phyloP scores from a whole-genome alignment of 208 protist genomes.

The Trypanosomatidae sp. region DNA sequence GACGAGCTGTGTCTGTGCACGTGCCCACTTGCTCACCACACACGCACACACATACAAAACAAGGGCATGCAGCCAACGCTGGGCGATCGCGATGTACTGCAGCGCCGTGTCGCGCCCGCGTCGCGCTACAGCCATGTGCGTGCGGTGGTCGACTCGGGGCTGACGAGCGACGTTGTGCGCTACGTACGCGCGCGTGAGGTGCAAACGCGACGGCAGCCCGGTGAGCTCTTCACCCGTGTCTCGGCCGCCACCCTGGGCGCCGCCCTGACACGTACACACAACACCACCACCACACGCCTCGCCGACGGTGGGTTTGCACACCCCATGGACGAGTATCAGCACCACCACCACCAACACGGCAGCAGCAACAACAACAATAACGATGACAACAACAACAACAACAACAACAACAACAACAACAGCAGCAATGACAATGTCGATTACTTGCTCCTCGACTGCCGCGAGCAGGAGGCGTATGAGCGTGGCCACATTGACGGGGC shows the following conservation, averaged over 20 bases:
- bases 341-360: not conserved
- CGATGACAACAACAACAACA: too few species aligned
- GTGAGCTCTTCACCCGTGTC: conserved; percentile 69
- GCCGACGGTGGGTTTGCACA: conserved; percentile 64
- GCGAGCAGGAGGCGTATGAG: conserved; percentile 54
- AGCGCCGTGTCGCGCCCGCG: conserved; percentile 15
- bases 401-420: conserved; percentile 1
- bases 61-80: conserved; percentile 32
- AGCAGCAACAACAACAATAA: not conserved
- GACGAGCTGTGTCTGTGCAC: too few species aligned
- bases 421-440: conserved; percentile 11
- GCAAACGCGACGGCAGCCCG: conserved; percentile 29
- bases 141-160: conserved; percentile 73
- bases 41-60: too few species aligned
- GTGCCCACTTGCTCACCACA: too few species aligned
- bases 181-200: conserved; percentile 32
- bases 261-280: conserved; percentile 17
- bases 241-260: conserved; percentile 26
- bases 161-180: conserved; percentile 48
- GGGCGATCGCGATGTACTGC: conserved; percentile 63
- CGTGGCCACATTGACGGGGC: conserved; percentile 68
- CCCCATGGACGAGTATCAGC: conserved; percentile 81
- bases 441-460: conserved; percentile 72
- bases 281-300: conserved; percentile 5
- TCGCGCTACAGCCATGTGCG: conserved; percentile 52